Evolutionary conservation across 495 filamentous ascomycete genomes (phyloP), one percentile per base, ranked within the genome.

Genomic region (Xylaria sp.): DNA sequence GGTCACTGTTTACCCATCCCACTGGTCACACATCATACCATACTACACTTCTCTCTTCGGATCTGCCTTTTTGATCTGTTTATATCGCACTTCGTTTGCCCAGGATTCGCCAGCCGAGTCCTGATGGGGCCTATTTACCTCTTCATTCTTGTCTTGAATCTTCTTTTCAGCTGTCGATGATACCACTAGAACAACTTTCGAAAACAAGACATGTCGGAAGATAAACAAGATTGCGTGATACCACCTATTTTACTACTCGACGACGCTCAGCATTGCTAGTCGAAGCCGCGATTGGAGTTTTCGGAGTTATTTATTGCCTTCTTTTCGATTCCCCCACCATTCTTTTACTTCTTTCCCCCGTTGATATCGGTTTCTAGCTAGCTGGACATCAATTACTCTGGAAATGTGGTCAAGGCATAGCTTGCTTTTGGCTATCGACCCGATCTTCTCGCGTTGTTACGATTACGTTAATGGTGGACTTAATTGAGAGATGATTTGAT

Each of bases 151-250:
- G 67, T 75, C 67, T 72, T 59, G 55, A 26, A 62, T 72, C 31
- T 37, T 72, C 31, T 37, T 66, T 69, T 59, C 72, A 67, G 21
- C 55, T 73, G 71, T 73, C 69, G 35, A 79, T 79, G 77, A 79
- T 79, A 79, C 77, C 77, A 79, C 61, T 79, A 75, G 77, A 79
- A 72, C 70, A 61, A 33, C 19, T 65, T 71, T 41, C 59, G 59
- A 73, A 61, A 74, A 72, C 63, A 65, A 62, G 37, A 69, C 73
- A 67, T 74, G 35, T 61, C 48, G 58, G 69, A 66, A 74, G 65
- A 64, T 65, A 55, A 58, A 71, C 15, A 71, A 31, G 61, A 65
- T 71, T 66, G 69, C 61, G 61, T 65, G 53, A 59, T 59, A 62
- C 61, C 61, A 61, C 66, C 43, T 26, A 40, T 68, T 58, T 72